A percentile compares a stretch with the other conserved stretches of the same genome.
These are phyloP conservation scores for Sordariomycetes sp. DNA, from an alignment of 2,329 filamentous ascomycete genomes.

Conservation along the genomic window DNA sequence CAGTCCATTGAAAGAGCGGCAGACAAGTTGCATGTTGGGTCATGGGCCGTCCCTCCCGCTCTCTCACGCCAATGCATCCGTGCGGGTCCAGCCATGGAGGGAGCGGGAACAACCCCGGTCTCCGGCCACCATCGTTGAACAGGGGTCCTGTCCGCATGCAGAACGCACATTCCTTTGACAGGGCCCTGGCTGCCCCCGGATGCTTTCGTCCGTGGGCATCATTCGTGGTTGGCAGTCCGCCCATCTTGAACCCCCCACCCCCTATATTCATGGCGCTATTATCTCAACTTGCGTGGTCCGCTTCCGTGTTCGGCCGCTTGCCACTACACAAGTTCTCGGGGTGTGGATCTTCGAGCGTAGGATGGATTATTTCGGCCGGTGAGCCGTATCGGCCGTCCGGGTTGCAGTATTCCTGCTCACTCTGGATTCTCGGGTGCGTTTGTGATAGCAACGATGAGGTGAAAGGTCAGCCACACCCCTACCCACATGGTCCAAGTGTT, in stretches of 20 bases:
- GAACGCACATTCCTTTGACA: too few species aligned
- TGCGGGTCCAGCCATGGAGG: background rate
- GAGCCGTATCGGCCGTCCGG: too few species aligned
- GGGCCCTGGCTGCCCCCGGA: background rate
- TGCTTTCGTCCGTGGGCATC: background rate
- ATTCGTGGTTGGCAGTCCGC: background rate
- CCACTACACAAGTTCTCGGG: too few species aligned
- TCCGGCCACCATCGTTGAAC: background rate
- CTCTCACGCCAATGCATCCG: background rate
- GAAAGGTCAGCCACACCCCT: background rate
- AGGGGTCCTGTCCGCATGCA: too few species aligned
- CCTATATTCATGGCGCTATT: too few species aligned
- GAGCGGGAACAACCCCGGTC: background rate
- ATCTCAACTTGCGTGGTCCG: too few species aligned
- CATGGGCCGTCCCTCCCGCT: background rate
- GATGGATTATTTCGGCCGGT: too few species aligned
- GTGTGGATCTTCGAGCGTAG: too few species aligned
- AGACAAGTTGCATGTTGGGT: background rate
- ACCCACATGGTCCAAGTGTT: background rate
- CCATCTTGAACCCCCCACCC: background rate
- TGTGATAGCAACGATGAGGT: background rate
- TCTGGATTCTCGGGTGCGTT: background rate
- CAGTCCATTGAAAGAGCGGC: too few species aligned
- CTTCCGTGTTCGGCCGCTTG: too few species aligned
- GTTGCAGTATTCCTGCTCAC: too few species aligned